Evolutionary conservation across 208 protist species (phyloP).

Genomic region (Leishmania gerbilli): DNA sequence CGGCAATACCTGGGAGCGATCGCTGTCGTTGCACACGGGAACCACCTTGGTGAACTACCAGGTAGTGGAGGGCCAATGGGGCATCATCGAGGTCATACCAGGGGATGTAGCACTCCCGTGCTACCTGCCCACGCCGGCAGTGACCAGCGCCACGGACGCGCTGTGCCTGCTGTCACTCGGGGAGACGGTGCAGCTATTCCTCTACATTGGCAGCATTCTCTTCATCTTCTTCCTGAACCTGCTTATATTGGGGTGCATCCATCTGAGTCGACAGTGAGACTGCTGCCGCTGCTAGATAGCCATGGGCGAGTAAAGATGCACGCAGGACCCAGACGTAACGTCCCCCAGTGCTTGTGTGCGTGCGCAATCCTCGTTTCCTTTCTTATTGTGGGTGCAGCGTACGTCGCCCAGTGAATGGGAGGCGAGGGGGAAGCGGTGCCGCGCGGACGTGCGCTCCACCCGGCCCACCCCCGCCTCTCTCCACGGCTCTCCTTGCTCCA

Average conservation of each 20-base stretch:
- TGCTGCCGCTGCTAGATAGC: background rate
- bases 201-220: slow-evolving; percentile 55
- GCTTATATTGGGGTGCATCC: slow-evolving; percentile 55
- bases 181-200: slow-evolving; percentile 48
- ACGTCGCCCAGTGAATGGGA: background rate
- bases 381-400: background rate
- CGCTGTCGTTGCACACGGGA: slow-evolving; percentile 38
- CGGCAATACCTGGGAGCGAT: slow-evolving; percentile 29
- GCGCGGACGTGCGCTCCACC: background rate
- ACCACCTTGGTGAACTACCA: slow-evolving; percentile 52
- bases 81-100: slow-evolving; percentile 58
- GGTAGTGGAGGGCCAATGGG: slow-evolving; percentile 45
- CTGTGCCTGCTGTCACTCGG: slow-evolving; percentile 47
- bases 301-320: background rate
- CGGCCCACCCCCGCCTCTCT: background rate
- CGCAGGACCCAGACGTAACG: background rate
- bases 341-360: background rate
- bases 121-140: slow-evolving; percentile 53
- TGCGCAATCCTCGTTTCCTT: background rate
- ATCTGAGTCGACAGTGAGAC: slow-evolving; percentile 28
- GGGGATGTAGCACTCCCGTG: slow-evolving; percentile 42
- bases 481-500: background rate
- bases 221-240: slow-evolving; percentile 55
- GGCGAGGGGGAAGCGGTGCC: background rate
- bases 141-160: slow-evolving; percentile 49